Percentiles rank a stretch among this genome's conserved stretches.
Conservation (phyloP, 23 red algal genomes). For the Gracilariopsis chorda region DNA sequence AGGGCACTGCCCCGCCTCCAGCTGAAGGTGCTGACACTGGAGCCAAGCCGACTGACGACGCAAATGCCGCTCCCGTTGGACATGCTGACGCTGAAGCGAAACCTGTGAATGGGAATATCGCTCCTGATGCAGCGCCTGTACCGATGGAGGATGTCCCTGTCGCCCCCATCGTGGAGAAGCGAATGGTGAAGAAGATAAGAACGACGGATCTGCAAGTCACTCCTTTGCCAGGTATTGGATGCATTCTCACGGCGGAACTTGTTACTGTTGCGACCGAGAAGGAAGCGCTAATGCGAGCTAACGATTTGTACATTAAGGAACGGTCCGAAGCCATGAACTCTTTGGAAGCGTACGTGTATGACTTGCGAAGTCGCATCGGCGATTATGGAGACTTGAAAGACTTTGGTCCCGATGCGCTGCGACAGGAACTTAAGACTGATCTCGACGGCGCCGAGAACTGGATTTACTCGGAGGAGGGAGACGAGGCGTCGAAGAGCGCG, state of each 20-base stretch:
- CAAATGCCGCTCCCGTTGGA: neutral
- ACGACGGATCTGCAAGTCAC: constrained; percentile 47
- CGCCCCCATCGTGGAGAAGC: constrained; percentile 37
- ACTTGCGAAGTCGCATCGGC: constrained; percentile 82
- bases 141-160: constrained; percentile 20
- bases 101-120: neutral
- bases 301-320: constrained; percentile 88
- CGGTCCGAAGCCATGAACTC: constrained; percentile 94
- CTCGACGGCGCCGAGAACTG: constrained; percentile 90
- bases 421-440: constrained; percentile 51
- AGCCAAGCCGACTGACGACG: neutral
- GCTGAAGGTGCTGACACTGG: neutral
- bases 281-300: constrained; percentile 88
- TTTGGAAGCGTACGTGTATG: constrained; percentile 97
- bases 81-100: neutral
- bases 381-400: constrained; percentile 68
- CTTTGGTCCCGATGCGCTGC: constrained; percentile 43
- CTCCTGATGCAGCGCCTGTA: neutral
- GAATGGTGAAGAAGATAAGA: constrained; percentile 64
- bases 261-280: constrained; percentile 48
- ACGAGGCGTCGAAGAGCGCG: constrained; percentile 73
- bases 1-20: neutral
- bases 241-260: neutral
- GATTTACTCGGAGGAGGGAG: constrained; percentile 96
- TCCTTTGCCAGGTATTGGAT: constrained; percentile 12